Conservation (phyloP, 2,329 filamentous ascomycete species). For the Diplodia sapinea region DNA sequence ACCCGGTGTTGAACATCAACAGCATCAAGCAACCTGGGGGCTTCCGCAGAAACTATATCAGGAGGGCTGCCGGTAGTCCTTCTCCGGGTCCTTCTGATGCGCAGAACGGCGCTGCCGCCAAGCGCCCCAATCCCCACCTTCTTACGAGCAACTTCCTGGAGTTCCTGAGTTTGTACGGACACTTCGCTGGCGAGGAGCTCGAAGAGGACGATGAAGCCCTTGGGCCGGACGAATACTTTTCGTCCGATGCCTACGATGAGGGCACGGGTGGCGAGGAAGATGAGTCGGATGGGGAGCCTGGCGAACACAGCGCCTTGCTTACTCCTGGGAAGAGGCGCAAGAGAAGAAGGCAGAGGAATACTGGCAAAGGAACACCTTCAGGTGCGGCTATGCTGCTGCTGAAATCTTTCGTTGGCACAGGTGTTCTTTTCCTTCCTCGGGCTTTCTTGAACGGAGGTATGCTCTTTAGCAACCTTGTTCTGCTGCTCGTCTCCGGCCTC, state of each 20-base stretch:
- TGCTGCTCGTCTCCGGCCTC: constrained; percentile 81
- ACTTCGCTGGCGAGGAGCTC: constrained; percentile 95
- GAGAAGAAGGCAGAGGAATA: constrained; percentile 77
- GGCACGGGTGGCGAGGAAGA: constrained; percentile 54
- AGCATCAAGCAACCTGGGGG: constrained; percentile 93
- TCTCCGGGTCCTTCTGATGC: constrained; percentile 55
- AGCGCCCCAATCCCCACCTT: constrained; percentile 59
- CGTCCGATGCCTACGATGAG: constrained; percentile 70
- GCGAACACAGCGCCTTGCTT: constrained; percentile 85
- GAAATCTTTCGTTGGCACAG: constrained; percentile 97
- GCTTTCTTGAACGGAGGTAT: constrained; percentile 97
- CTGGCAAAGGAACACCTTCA: constrained; percentile 77
- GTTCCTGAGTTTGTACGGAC: constrained; percentile 91
- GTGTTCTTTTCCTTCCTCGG: constrained; percentile 88
- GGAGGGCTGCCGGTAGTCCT: constrained; percentile 73
- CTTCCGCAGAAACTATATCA: constrained; percentile 87
- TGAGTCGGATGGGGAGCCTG: constrained; percentile 73
- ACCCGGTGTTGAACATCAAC: constrained; percentile 79
- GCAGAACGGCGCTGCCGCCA: constrained; percentile 42
- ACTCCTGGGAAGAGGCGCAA: constrained; percentile 69
- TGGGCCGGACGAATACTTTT: constrained; percentile 88
- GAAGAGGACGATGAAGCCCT: constrained; percentile 95
- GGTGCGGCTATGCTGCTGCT: constrained; percentile 84
- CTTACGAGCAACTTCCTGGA: constrained; percentile 95
- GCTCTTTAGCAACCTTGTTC: constrained; percentile 90